Evolutionary conservation across 768 basidiomycete species (phyloP), one percentile per base, ranked within the genome.

Genomic region (Lepiota brunneoincarnata): DNA sequence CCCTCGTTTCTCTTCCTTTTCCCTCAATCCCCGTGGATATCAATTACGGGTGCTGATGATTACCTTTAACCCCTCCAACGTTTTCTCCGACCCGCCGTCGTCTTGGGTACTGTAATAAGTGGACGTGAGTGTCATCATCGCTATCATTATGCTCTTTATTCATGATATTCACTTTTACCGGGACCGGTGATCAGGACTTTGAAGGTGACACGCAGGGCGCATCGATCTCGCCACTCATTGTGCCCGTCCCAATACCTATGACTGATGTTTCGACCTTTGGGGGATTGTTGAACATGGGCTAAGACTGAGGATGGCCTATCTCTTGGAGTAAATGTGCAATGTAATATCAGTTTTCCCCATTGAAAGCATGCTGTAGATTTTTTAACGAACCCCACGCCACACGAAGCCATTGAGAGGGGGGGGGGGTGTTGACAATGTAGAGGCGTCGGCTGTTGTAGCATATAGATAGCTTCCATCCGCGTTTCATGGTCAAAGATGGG

Each of bases 201-300:
- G 53, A 54, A 11, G 48, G 31, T 35, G 53, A 23, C 48, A 12
- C 21, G 10, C 2, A 31, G 14, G 34, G 36, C 11, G 20, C 48
- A 14, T 44, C 51, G 20, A 31, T 48, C 24, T 54, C 53, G 6
- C 53, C 53, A 2, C 46, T 54, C 31, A 23, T 41, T 28, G 53
- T 54, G 18, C 52, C 52, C 6, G 37, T 48, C 12, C 53, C 53
- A 28, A 54, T 53, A 31, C 51, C 51, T n/a, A 20, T 54, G 28
- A 14, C 45, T 28, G 53, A 54, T 20, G 53, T 35, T 41, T 54
- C 53, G 24, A 38, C 46, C 1, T 48, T 47, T 9, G 53, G 53
- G 7, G 53, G 53, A 5, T 14, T 54, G 20, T 41, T 54, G n/a
- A 54, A 54, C 41, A 54, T 54, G 53, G 38, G 46, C 15, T 23